Evolutionary conservation across 805 yeast genomes (phyloP), one percentile per base, ranked within the genome.

Genomic region (Millerago galiae): DNA sequence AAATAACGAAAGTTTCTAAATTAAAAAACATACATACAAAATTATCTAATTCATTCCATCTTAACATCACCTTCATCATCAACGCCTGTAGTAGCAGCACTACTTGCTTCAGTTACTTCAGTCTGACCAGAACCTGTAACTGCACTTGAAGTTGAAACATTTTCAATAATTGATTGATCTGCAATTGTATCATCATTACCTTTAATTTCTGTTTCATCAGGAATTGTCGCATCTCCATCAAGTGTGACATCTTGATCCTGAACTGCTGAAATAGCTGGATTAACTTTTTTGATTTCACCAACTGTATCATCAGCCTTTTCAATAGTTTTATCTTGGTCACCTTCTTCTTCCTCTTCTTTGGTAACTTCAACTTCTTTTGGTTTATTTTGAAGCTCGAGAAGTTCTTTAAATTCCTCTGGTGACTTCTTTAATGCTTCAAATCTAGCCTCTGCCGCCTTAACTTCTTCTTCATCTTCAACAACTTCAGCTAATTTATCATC

Each of bases 201-300:
- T 44, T 66, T 74, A 42, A 53, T 27, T 37, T 57, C 62, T n/a
- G 59, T 53, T 27, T 78, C 77, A 52, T 74, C 79, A 24, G 69
- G 71, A 14, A 71, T 61, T 2, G 77, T 72, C 9, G 71, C 58
- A 52, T 74, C 79, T 12, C 73, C 75, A 52, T 74, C 77, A 35
- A 58, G 59, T 6, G 68, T 62, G 3, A 52, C 43, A 38, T 60
- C 65, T 34, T 53, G 55, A 32, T 55, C 57, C 15, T 51, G 28
- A 8, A 55, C 55, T 11, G 59, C 45, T 9, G 51, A 44, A 27
- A 52, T 45, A 2, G 46, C 52, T 7, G 58, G 58, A 29, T 56
- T 56, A 21, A 40, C 38, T 39, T 48, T 53, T 41, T 49, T 51
- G 8, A 38, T 9, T 12, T 37, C 37, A 14, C 45, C 33, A 21